Percentiles rank a stretch among this genome's conserved stretches.
Conservation (phyloP, 1,284 basidiomycete species). For the Sutorius eximius region DNA sequence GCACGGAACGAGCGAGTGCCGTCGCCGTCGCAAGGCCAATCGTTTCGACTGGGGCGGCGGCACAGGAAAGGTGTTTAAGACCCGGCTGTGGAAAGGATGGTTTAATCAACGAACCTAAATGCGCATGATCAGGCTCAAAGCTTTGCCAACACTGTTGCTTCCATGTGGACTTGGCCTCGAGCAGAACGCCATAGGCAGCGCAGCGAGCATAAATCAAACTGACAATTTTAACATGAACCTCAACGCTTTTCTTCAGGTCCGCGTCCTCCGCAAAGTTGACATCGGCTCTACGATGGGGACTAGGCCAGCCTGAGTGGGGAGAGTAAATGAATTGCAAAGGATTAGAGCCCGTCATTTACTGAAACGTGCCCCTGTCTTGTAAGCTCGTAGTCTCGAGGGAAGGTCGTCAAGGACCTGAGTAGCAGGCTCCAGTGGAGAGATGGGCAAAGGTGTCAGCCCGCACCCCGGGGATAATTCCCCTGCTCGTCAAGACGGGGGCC, state of each 20-base stretch:
- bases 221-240: conserved; percentile 48
- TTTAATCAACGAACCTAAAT: conserved; percentile 48
- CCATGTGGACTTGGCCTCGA: conserved; percentile 42
- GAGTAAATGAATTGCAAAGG: conserved; percentile 40
- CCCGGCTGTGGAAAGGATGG: conserved; percentile 54
- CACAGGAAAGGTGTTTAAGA: conserved; percentile 41
- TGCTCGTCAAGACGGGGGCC: conserved; percentile 40
- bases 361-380: conserved; percentile 47
- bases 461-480: conserved; percentile 51
- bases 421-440: conserved; percentile 45
- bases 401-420: conserved; percentile 53
- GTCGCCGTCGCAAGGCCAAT: conserved; percentile 50
- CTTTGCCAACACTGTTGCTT: background rate
- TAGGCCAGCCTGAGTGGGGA: conserved; percentile 42
- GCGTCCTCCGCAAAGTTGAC: conserved; percentile 52
- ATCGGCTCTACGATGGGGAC: conserved; percentile 55
- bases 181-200: conserved; percentile 45
- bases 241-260: conserved; percentile 44
- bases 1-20: conserved; percentile 47
- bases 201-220: conserved; percentile 47
- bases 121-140: background rate
- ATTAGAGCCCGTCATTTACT: conserved; percentile 54
- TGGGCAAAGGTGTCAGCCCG: conserved; percentile 51
- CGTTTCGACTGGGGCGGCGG: conserved; percentile 40
- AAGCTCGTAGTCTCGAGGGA: conserved; percentile 43